Percentiles rank a stretch among this genome's conserved stretches.
Conservation (phyloP, 441 rosid genomes). For the Cnidoscolus chayamansa region DNA sequence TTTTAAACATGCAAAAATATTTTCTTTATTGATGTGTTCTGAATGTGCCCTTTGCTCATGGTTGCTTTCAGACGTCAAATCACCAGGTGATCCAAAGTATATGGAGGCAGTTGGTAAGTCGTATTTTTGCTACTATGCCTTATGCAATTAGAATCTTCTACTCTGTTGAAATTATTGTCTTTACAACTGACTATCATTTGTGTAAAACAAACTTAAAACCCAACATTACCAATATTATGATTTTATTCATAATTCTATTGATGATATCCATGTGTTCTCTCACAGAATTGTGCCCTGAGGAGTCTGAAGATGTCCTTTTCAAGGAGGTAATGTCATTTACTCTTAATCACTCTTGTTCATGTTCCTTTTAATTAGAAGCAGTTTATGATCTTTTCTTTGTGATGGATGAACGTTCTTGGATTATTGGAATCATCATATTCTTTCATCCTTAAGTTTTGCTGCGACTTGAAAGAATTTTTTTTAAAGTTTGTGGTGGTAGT, state of each 20-base stretch:
- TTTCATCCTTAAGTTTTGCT: neutral
- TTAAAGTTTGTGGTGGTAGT: no score
- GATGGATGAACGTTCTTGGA: neutral
- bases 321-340: conserved; percentile 68
- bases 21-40: neutral
- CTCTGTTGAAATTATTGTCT: neutral
- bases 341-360: conserved; percentile 7
- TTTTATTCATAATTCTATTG: neutral
- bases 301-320: conserved; percentile 96
- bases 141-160: neutral
- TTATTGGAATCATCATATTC: neutral
- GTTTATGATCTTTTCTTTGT: neutral
- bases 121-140: conserved; percentile 12
- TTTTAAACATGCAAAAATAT: neutral
- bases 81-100: conserved; percentile 77
- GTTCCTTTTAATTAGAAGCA: conserved; percentile 4
- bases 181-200: no score
- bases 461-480: no score
- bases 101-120: conserved; percentile 87
- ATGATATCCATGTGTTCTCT: conserved; percentile 13
- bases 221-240: conserved; percentile 9
- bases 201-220: neutral
- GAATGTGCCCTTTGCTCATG: conserved; percentile 13
- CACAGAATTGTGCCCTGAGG: conserved; percentile 91
- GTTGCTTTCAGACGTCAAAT: conserved; percentile 64